Percentiles rank a stretch among this genome's conserved stretches.
These are phyloP conservation scores for Penicillium psychrosexuale DNA, from an alignment of 2,329 filamentous ascomycete species.

Conservation along the genomic window DNA sequence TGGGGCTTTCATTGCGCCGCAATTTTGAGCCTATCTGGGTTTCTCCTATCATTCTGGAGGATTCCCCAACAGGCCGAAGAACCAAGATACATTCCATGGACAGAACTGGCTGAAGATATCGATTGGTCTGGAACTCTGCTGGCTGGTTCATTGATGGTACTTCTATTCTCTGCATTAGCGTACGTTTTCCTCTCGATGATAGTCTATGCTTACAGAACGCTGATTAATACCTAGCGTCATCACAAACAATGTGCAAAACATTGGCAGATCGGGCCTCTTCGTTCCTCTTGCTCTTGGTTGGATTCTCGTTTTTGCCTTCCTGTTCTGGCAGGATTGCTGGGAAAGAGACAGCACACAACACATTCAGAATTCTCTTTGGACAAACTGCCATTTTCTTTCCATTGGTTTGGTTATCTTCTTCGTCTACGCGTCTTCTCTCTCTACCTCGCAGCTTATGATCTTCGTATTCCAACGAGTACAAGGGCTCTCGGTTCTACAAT, in stretches of 20 bases:
- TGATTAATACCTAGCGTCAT: neutral
- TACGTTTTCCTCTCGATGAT: neutral
- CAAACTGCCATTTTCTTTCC: neutral
- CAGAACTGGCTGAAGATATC: conserved; percentile 4
- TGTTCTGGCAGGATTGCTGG: conserved; percentile 8
- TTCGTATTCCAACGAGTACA: conserved; percentile 7
- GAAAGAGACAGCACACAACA: neutral
- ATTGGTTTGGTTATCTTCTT: conserved; percentile 5
- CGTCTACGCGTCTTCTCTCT: neutral
- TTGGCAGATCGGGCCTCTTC: conserved; percentile 2
- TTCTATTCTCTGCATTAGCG: conserved; percentile 17
- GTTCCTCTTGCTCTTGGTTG: conserved; percentile 5
- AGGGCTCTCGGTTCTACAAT: neutral
- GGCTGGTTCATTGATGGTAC: conserved; percentile 1
- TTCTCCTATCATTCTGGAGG: conserved; percentile 7
- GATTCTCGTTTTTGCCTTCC: conserved; percentile 1
- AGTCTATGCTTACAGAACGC: neutral
- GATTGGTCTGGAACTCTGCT: conserved; percentile 18
- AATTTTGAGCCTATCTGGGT: conserved; percentile 1
- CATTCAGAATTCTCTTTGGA: conserved; percentile 6
- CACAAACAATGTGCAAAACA: conserved; percentile 3
- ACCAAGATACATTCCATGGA: neutral
- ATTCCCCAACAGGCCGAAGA: conserved; percentile 1
- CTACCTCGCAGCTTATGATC: conserved; percentile 1
- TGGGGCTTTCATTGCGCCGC: conserved; percentile 39